Evolutionary conservation across 2,329 filamentous ascomycete genomes (phyloP).

Genomic region (Calonectria pauciramosa): DNA sequence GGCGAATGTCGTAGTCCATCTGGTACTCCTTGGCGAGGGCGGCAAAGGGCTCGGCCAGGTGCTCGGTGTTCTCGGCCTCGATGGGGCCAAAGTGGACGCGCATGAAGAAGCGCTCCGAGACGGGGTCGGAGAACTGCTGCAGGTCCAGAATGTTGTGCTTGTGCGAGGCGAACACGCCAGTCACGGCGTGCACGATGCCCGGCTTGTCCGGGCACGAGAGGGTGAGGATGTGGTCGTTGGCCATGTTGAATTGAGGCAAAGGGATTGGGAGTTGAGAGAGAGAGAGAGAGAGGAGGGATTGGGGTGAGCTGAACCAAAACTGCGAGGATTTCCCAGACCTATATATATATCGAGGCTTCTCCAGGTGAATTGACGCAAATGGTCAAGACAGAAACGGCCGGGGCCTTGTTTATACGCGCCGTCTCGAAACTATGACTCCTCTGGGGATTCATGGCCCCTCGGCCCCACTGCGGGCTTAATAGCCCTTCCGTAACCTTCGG

Average conservation of each 20-base stretch:
- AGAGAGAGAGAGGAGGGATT: background rate
- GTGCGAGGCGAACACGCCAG: constrained; percentile 79
- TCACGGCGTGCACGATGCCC: constrained; percentile 88
- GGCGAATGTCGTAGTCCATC: constrained; percentile 80
- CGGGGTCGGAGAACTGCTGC: constrained; percentile 85
- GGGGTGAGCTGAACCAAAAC: background rate
- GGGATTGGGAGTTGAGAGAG: background rate
- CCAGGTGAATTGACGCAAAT: background rate
- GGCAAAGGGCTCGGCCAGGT: constrained; percentile 69
- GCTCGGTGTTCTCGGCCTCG: constrained; percentile 59
- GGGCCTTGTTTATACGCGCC: background rate
- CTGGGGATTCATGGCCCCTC: constrained; percentile 12
- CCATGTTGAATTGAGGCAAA: constrained; percentile 43
- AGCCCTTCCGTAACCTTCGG: constrained; percentile 26
- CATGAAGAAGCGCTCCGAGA: constrained; percentile 87
- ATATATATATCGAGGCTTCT: background rate
- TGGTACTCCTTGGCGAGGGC: constrained; percentile 73
- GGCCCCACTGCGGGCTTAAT: constrained; percentile 47
- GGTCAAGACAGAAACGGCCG: background rate
- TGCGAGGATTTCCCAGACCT: background rate
- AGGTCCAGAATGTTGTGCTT: constrained; percentile 87
- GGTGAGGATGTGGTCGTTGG: constrained; percentile 79
- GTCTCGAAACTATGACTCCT: constrained; percentile 15
- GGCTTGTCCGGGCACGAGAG: constrained; percentile 88
- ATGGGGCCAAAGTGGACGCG: constrained; percentile 83